Conservation (phyloP, 257 asterid genomes). For the Mentha longifolia region DNA sequence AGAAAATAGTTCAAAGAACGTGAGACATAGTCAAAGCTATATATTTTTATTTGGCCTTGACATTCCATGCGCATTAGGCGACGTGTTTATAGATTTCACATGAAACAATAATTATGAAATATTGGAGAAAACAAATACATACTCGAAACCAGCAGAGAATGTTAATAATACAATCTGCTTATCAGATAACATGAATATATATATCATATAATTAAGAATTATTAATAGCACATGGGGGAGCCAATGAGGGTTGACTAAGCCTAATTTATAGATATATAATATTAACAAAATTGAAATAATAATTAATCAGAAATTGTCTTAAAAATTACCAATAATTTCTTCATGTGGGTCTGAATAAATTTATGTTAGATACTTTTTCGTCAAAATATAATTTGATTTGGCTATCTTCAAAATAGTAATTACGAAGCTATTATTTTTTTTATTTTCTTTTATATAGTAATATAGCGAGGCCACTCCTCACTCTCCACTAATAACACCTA, state of each 20-base stretch:
- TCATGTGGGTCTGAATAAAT: neutral
- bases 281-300: neutral
- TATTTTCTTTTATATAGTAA: no score
- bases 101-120: neutral
- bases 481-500: neutral
- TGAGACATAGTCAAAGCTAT: neutral
- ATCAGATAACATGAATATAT: neutral
- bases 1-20: neutral
- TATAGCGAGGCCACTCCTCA: no score
- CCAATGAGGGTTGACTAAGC: slow-evolving; percentile 4
- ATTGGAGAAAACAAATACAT: neutral
- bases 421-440: neutral
- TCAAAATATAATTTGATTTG: neutral
- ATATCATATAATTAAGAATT: neutral
- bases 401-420: slow-evolving; percentile 18
- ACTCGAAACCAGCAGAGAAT: neutral
- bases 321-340: neutral
- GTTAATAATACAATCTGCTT: neutral
- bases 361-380: neutral
- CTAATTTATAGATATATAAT: neutral
- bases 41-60: no score
- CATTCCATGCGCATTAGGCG: no score
- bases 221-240: slow-evolving; percentile 2
- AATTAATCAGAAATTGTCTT: neutral
- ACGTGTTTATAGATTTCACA: neutral